These are phyloP conservation scores for Thelephora ganbajun DNA, from an alignment of 768 basidiomycete species.

Conservation along the genomic window DNA sequence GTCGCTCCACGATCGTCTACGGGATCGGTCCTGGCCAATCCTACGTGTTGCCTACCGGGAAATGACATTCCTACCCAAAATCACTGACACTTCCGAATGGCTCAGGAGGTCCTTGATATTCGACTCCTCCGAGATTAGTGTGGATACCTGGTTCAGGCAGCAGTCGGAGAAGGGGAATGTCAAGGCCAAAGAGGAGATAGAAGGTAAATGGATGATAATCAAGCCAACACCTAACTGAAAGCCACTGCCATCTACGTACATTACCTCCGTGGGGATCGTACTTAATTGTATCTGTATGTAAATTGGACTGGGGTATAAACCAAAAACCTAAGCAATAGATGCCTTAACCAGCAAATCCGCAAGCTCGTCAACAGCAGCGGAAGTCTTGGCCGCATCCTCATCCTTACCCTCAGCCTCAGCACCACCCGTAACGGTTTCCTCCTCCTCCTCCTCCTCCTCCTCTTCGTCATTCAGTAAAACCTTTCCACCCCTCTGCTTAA, in stretches of 20 bases:
- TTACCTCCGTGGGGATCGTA: no score
- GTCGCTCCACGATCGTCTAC: slow-evolving; percentile 32
- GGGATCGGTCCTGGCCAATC: slow-evolving; percentile 43
- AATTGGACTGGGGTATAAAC: no score
- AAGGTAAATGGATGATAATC: slow-evolving; percentile 48
- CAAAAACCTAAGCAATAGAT: slow-evolving; percentile 7
- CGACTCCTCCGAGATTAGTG: slow-evolving; percentile 12
- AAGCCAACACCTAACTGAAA: slow-evolving; percentile 15
- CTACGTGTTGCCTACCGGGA: slow-evolving; percentile 55
- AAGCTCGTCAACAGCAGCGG: slow-evolving; percentile 36
- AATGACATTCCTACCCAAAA: slow-evolving; percentile 25
- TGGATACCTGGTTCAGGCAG: slow-evolving; percentile 41
- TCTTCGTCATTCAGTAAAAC: slow-evolving; percentile 67
- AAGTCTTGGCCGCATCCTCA: slow-evolving; percentile 23
- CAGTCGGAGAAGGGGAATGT: slow-evolving; percentile 31
- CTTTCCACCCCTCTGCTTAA: slow-evolving; percentile 56
- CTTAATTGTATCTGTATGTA: no score
- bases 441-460: slow-evolving; percentile 60
- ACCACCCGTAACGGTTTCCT: slow-evolving; percentile 32
- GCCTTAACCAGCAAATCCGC: slow-evolving; percentile 58
- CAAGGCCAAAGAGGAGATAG: slow-evolving; percentile 39
- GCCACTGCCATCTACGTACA: no score
- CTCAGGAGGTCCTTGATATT: slow-evolving; percentile 27
- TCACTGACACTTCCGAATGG: slow-evolving; percentile 12
- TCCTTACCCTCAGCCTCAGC: slow-evolving; percentile 36